phyloP scores from a whole-genome alignment of 2,329 filamentous ascomycete species.

The Diaporthe sp. region DNA sequence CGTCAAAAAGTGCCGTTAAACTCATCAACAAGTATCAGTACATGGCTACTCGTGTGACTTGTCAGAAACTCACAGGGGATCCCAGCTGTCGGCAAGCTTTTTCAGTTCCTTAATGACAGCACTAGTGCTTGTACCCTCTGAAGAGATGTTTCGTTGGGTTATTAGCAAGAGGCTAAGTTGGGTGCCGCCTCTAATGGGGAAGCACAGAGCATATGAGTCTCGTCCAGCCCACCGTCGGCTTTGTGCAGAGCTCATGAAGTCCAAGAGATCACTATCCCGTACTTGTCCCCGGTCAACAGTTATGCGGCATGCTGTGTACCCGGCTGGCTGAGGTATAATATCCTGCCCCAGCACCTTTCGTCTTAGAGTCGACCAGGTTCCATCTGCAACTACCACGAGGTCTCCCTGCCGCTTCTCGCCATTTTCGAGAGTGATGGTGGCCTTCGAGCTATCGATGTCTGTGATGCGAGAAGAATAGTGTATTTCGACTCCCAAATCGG shows the following conservation, averaged over 20 bases:
- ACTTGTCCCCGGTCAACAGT: background rate
- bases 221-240: background rate
- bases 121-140: background rate
- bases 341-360: background rate
- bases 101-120: background rate
- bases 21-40: background rate
- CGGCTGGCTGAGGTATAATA: background rate
- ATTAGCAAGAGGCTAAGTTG: background rate
- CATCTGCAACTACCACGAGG: constrained; percentile 14
- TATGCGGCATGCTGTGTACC: background rate
- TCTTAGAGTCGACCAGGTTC: constrained; percentile 7
- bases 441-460: background rate
- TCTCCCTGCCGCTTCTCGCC: background rate
- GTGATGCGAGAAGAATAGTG: background rate
- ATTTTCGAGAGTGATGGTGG: background rate
- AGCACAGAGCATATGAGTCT: background rate
- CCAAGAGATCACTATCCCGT: background rate
- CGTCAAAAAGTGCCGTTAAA: background rate
- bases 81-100: background rate
- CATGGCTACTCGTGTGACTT: background rate
- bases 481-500: background rate
- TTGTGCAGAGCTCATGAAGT: background rate
- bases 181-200: background rate
- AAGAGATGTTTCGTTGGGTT: background rate
- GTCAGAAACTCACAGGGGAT: background rate